Conservation (phyloP, 352 stramenopile species). For the Globisporangium abappressorium region DNA sequence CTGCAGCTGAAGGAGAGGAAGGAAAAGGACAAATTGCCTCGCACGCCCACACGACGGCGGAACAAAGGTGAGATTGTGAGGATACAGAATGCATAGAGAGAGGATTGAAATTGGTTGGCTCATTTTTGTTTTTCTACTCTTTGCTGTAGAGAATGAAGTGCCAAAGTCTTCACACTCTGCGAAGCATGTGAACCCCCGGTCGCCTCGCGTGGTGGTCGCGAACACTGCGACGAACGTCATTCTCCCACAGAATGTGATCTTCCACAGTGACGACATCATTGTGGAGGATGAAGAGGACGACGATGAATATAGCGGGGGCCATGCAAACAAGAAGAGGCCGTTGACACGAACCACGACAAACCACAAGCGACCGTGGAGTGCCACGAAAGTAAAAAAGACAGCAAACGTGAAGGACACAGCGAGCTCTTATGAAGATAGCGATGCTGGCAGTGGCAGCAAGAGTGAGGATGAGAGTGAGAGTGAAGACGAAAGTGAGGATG, state of each 20-base stretch:
- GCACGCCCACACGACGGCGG: background rate
- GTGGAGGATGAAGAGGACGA: conserved; percentile 17
- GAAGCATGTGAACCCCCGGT: background rate
- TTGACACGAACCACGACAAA: background rate
- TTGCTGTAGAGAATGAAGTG: background rate
- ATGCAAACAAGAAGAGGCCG: background rate
- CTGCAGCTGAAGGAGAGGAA: background rate
- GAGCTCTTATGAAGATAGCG: background rate
- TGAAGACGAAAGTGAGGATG: conserved; percentile 1
- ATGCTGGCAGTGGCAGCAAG: background rate
- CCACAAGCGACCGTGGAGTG: background rate
- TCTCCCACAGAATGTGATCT: conserved; percentile 14
- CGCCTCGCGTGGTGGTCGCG: background rate
- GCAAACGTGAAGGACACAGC: background rate
- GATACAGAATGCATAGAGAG: background rate
- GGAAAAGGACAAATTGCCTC: background rate
- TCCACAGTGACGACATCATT: conserved; percentile 19
- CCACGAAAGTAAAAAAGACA: background rate
- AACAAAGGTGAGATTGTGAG: background rate
- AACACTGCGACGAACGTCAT: conserved; percentile 1
- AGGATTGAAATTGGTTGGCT: background rate
- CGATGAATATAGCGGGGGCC: background rate
- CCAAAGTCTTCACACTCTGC: background rate
- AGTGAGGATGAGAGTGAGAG: conserved; percentile 7
- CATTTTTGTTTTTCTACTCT: no score